Evolutionary conservation across 2,329 filamentous ascomycete species (phyloP), one percentile per base, ranked within the genome.

Genomic region (Gnomoniopsis smithogilvyi): DNA sequence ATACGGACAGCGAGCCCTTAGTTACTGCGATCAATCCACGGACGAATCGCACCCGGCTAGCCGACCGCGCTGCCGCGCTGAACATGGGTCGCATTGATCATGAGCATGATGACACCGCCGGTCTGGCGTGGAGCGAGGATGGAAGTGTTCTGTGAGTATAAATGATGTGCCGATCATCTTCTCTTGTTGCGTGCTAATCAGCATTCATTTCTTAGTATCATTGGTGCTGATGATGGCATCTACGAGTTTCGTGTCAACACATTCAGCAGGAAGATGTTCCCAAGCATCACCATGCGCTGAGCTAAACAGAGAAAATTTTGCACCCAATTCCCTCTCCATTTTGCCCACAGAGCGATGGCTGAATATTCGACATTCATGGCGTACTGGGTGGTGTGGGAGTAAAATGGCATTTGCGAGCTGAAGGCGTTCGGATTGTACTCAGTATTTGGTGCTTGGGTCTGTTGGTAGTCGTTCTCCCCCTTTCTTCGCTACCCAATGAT

Each of bases 191-290:
- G 24, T 49, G 49, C 69, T 70, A 55, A 70, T 66, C 50, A 15
- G 38, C n/a, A n/a, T 36, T 1, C 1, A 59, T 15, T 43, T 21
- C 15, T 3, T 54, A 88, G 85, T 57, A 88, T 82, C 65, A 76
- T 87, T 45, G 86, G 82, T 21, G 82, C 85, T 36, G 86, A 91
- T 68, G 86, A 90, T 64, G 90, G 90, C 58, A 88, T 93, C 56
- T 91, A 91, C 67, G 88, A 92, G 73, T 85, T 91, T 66, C 81
- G 80, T 36, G 80, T 93, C 64, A 86, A 91, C 68, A 66, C 86
- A 19, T 78, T 82, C 51, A 79, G 76, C 58, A 79, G 90, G 61
- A 89, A 85, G 70, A 74, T 80, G 34, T 81, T 79, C 63, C 82
- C 85, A 2, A 82, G 80, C 63, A 73, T 85, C 63, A 75, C 76